These are phyloP conservation scores for Petunia hybrid DNA, from an alignment of 305 asterid species.

Conservation along the genomic window DNA sequence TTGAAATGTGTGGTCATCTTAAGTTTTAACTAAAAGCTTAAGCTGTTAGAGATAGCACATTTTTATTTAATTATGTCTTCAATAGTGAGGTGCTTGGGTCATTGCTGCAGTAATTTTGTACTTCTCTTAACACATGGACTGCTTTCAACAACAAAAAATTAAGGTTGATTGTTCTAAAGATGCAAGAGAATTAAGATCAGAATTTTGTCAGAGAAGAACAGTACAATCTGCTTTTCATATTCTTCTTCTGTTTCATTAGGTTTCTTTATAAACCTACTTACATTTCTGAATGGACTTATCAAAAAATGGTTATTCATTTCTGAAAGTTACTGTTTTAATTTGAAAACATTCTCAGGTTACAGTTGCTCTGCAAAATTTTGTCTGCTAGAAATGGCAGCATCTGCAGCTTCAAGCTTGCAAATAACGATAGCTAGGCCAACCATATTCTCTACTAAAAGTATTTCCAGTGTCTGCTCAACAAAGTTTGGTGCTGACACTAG, in stretches of 20 bases:
- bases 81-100: background rate
- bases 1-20: too few species aligned
- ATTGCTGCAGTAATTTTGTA: background rate
- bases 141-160: background rate
- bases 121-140: background rate
- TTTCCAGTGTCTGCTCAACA: slow-evolving; percentile 43
- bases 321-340: background rate
- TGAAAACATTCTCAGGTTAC: background rate
- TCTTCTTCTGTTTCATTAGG: background rate
- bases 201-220: background rate
- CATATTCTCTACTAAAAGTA: slow-evolving; percentile 41
- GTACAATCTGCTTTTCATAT: background rate
- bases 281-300: background rate
- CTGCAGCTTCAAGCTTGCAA: slow-evolving; percentile 51
- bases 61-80: background rate
- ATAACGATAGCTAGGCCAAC: slow-evolving; percentile 43
- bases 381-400: slow-evolving; percentile 50
- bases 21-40: background rate
- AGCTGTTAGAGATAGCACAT: background rate
- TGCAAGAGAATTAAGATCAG: background rate
- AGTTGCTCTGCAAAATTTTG: background rate
- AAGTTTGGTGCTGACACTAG: slow-evolving; percentile 41
- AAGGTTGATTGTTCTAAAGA: background rate
- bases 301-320: background rate
- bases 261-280: background rate